Base-by-base conservation (phyloP, 1,284 basidiomycete genomes). In the Ceratobasidium sp. region DNA sequence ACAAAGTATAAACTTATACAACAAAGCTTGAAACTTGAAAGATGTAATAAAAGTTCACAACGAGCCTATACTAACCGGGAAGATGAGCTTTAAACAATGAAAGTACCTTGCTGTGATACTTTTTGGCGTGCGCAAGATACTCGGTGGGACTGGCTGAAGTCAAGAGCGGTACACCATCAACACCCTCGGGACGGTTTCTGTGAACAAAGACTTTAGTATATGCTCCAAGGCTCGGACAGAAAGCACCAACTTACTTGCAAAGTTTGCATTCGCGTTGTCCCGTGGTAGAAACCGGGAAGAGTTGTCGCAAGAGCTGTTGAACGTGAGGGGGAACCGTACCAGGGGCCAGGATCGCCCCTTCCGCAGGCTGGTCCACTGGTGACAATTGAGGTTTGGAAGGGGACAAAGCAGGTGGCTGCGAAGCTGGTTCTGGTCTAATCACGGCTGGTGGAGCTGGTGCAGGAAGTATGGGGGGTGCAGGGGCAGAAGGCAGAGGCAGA, bases 251-350 rank as follows among this genome's bases (percentile, higher is more conserved):
- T 61, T 49, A 72, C 69, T 72, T 72, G 69, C 69, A 72, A 24
- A 62, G 41, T 62, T 62, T 72, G 58, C 69, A 72, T 34, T 72
- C 69, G 19, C 43, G 69, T 24, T 61, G 31, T 37, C 69, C 69
- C 6, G 41, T 22, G 31, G 56, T 11, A 11, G 58, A 34, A 22
- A 39, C 24, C 11, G 41, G 24, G 29, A 72, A 72, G 7, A 72
- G 41, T 34, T 72, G 56, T 5, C 29, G 24, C 24, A 65, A 16
- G 14, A 65, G 29, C 31, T 58, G 24, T 31, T 59, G 34, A 16
- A 59, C 24, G 7, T 39, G 34, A 13, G 31, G 16, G 34, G 56
- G 56, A 14, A 39, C 8, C 27, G 16, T 24, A 6, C 14, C 19
- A n/a, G 43, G 27, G 8, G 39, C 22, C 39, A 39, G 16, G 22